A percentile compares a stretch with the other conserved stretches of the same genome.
Conservation (phyloP, 2,329 filamentous ascomycete species). For the Metarhizium album region DNA sequence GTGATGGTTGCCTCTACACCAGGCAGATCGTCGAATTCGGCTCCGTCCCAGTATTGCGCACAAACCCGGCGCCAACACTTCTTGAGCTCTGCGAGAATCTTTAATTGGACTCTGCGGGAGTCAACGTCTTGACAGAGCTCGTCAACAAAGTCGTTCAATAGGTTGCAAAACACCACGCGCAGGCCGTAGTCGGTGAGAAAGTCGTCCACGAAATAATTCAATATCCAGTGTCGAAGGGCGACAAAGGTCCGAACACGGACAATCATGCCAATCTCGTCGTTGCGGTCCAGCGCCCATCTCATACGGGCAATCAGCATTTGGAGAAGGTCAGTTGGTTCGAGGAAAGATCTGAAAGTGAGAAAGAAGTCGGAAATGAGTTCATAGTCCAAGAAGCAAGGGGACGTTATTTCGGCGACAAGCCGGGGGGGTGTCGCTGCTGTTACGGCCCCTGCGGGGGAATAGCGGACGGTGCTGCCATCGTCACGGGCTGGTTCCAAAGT, state of each 20-base stretch:
- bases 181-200: slow-evolving; percentile 70
- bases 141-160: slow-evolving; percentile 60
- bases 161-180: slow-evolving; percentile 65
- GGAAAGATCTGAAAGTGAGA: slow-evolving; percentile 81
- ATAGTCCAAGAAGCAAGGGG: slow-evolving; percentile 90
- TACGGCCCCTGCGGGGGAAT: slow-evolving; percentile 63
- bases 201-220: slow-evolving; percentile 96
- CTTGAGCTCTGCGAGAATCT: slow-evolving; percentile 88
- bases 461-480: slow-evolving; percentile 71
- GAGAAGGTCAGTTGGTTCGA: slow-evolving; percentile 66
- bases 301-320: slow-evolving; percentile 77
- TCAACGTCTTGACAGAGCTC: slow-evolving; percentile 37
- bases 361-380: slow-evolving; percentile 97
- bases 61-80: slow-evolving; percentile 95
- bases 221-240: slow-evolving; percentile 88
- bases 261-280: slow-evolving; percentile 79
- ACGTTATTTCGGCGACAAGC: slow-evolving; percentile 92
- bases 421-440: slow-evolving; percentile 83
- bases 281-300: slow-evolving; percentile 71
- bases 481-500: slow-evolving; percentile 71
- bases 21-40: slow-evolving; percentile 52
- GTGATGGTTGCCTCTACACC: slow-evolving; percentile 56
- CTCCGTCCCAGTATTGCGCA: slow-evolving; percentile 75
- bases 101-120: slow-evolving; percentile 49
- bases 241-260: slow-evolving; percentile 96